A percentile compares a stretch with the other conserved stretches of the same genome.
These are phyloP conservation scores for Chaetomium sp. DNA, from an alignment of 2,329 filamentous ascomycete species.

Conservation along the genomic window DNA sequence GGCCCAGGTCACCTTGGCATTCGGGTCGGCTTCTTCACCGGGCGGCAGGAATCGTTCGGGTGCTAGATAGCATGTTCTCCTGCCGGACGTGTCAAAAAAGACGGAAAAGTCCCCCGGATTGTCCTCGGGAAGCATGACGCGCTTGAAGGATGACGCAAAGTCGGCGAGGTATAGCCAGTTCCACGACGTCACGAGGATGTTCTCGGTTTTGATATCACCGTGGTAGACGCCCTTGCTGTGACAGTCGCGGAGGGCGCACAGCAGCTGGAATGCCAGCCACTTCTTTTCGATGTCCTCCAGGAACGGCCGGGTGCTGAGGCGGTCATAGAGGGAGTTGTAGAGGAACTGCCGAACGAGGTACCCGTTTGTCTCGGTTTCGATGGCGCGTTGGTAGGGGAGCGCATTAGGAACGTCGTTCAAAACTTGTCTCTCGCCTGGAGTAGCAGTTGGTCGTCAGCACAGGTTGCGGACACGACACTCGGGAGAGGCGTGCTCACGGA, in stretches of 20 bases:
- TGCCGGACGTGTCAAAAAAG: slow-evolving; percentile 91
- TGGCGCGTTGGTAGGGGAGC: slow-evolving; percentile 82
- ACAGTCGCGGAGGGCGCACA: slow-evolving; percentile 90
- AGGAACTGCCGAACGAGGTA: slow-evolving; percentile 94
- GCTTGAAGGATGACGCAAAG: slow-evolving; percentile 95
- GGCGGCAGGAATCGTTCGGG: slow-evolving; percentile 85
- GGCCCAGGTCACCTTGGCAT: slow-evolving; percentile 73
- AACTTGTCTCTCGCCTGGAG: slow-evolving; percentile 72
- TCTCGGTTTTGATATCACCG: slow-evolving; percentile 98
- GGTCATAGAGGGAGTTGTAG: slow-evolving; percentile 95
- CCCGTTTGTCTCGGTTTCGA: slow-evolving; percentile 89
- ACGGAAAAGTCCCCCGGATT: slow-evolving; percentile 98
- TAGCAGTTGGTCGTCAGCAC: slow-evolving; percentile 20
- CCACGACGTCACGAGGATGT: slow-evolving; percentile 96
- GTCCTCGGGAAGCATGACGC: slow-evolving; percentile 88
- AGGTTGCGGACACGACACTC: background rate
- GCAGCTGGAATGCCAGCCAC: slow-evolving; percentile 94
- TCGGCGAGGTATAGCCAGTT: slow-evolving; percentile 99
- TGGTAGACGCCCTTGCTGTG: slow-evolving; percentile 89
- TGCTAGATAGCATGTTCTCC: slow-evolving; percentile 91
- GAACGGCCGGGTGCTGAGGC: slow-evolving; percentile 93
- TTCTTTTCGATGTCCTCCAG: slow-evolving; percentile 98
- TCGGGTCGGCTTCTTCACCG: slow-evolving; percentile 64
- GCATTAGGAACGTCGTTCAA: slow-evolving; percentile 88
- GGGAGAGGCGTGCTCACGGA: slow-evolving; percentile 55